Evolutionary conservation across 2,329 filamentous ascomycete species (phyloP).

Genomic region (Xylaria sp.): DNA sequence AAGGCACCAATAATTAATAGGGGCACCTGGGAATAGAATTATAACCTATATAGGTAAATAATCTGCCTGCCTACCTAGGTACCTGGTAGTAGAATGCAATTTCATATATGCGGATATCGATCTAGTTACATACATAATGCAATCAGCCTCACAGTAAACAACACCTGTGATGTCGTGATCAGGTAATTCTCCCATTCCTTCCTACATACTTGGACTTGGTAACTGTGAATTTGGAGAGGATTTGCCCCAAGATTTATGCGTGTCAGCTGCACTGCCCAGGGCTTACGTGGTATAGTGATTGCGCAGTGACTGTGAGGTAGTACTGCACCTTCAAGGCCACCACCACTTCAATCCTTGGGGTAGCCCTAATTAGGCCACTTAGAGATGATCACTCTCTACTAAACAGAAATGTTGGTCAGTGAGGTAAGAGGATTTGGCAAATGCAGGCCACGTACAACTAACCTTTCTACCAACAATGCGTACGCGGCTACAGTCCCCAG

Average conservation of each 20-base stretch:
- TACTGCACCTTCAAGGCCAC: background rate
- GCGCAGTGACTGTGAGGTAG: background rate
- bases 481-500: background rate
- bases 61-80: background rate
- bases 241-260: background rate
- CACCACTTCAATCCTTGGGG: background rate
- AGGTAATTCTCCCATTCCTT: background rate
- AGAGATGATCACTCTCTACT: background rate
- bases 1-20: no score
- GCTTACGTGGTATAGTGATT: background rate
- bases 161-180: background rate
- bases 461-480: background rate
- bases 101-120: no score
- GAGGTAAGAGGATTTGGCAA: background rate
- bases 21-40: no score
- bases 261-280: conserved; percentile 3
- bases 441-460: background rate
- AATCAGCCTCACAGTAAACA: background rate
- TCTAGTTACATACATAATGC: no score
- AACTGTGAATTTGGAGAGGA: background rate
- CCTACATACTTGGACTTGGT: background rate
- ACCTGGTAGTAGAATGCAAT: no score
- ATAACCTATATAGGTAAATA: background rate
- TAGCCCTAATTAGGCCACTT: background rate
- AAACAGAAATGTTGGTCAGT: background rate